phyloP scores from a whole-genome alignment of 2,329 filamentous ascomycete species.

The Acrocalymma vagum region DNA sequence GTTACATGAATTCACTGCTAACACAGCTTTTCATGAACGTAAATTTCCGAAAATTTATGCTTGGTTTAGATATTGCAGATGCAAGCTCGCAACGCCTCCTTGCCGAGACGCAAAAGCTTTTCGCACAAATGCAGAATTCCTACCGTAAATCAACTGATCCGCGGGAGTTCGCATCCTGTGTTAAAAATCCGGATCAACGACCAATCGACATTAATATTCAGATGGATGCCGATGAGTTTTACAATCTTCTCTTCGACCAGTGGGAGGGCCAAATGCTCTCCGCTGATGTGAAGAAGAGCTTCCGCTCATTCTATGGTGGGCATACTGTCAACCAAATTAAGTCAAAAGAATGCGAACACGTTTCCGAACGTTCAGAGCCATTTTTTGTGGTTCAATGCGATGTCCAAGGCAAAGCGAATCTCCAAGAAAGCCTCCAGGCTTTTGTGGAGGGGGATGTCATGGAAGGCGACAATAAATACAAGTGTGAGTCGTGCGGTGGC shows the following conservation, averaged over 20 bases:
- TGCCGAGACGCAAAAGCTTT: slow-evolving; percentile 79
- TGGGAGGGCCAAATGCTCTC: slow-evolving; percentile 83
- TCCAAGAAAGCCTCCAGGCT: slow-evolving; percentile 90
- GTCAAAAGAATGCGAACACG: slow-evolving; percentile 91
- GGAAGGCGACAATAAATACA: slow-evolving; percentile 99
- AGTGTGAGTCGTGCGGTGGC: slow-evolving; percentile 87
- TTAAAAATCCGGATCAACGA: slow-evolving; percentile 83
- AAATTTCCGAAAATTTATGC: slow-evolving; percentile 84
- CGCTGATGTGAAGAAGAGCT: slow-evolving; percentile 71
- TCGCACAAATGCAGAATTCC: slow-evolving; percentile 86
- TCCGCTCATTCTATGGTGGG: slow-evolving; percentile 89
- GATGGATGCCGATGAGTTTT: slow-evolving; percentile 99
- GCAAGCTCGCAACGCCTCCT: slow-evolving; percentile 72
- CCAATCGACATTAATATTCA: slow-evolving; percentile 87
- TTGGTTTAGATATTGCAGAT: slow-evolving; percentile 64
- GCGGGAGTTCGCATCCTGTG: slow-evolving; percentile 73
- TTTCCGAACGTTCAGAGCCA: slow-evolving; percentile 87
- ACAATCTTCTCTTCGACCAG: slow-evolving; percentile 89
- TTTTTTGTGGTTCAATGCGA: slow-evolving; percentile 97
- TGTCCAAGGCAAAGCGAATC: slow-evolving; percentile 86
- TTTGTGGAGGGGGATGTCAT: slow-evolving; percentile 96
- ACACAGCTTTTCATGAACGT: slow-evolving; percentile 97
- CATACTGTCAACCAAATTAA: slow-evolving; percentile 94
- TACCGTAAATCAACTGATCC: slow-evolving; percentile 79
- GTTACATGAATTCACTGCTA: slow-evolving; percentile 94